Percentiles rank a stretch among this genome's conserved stretches.
Conservation (phyloP, 345 rosid species). For the Murraya koenigii region DNA sequence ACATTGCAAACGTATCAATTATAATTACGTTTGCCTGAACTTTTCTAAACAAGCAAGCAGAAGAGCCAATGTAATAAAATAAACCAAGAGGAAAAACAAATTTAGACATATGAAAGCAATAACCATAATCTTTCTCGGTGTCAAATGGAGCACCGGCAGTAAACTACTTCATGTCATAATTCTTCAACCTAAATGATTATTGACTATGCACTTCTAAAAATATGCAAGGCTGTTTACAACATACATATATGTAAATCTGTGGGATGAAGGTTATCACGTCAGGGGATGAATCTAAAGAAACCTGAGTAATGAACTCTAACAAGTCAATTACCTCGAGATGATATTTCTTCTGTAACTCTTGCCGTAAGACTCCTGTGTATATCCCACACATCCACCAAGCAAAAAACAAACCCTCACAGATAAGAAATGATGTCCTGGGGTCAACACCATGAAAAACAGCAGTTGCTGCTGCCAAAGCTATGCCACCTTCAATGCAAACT, state of each 20-base stretch:
- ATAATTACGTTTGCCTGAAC: not conserved
- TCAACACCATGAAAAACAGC: constrained; percentile 71
- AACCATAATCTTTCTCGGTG: not conserved
- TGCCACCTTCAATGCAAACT: constrained; percentile 79
- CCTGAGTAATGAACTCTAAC: not conserved
- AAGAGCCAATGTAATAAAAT: not conserved
- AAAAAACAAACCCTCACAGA: constrained; percentile 84
- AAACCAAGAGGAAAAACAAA: not conserved
- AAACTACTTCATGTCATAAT: not conserved
- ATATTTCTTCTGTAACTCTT: constrained; percentile 82
- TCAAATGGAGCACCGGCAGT: not conserved
- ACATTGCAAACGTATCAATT: not conserved
- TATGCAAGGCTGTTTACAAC: not conserved
- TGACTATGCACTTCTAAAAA: not conserved
- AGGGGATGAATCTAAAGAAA: not conserved
- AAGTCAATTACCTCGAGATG: constrained; percentile 67
- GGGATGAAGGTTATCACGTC: too few relatives aligned
- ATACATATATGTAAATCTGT: not conserved
- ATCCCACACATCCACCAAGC: constrained; percentile 99
- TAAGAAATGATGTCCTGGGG: constrained; percentile 71
- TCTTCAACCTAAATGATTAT: not conserved
- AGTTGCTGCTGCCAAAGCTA: constrained; percentile 65
- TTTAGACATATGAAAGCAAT: not conserved
- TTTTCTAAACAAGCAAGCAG: not conserved
- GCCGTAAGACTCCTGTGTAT: constrained; percentile 80